These are phyloP conservation scores for Vanderwaltozyma yarrowii DNA, from an alignment of 805 yeast species.

Conservation along the genomic window DNA sequence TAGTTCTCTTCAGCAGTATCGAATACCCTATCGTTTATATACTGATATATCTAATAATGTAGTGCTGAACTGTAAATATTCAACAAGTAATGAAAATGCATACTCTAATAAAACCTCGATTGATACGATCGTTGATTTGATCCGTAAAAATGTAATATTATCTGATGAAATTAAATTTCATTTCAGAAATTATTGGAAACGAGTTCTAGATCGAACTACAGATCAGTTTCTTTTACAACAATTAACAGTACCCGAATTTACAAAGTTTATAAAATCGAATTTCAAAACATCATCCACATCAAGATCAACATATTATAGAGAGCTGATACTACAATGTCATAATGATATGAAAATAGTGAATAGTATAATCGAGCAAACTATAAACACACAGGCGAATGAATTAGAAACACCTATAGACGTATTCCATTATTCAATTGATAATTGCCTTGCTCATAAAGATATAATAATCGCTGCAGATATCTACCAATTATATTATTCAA, in stretches of 20 bases:
- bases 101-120: too few species aligned
- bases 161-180: neutral
- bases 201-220: too few species aligned
- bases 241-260: neutral
- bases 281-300: constrained; percentile 5
- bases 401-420: constrained; percentile 3
- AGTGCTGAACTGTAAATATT: too few species aligned
- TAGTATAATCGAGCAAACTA: neutral
- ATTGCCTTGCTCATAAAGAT: constrained; percentile 11
- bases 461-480: constrained; percentile 15
- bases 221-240: too few species aligned
- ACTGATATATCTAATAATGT: too few species aligned
- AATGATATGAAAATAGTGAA: constrained; percentile 1
- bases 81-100: too few species aligned
- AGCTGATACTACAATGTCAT: constrained; percentile 3
- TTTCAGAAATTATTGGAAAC: neutral
- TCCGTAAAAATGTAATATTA: neutral
- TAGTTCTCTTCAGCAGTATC: too few species aligned
- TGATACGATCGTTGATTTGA: too few species aligned
- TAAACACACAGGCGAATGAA: neutral
- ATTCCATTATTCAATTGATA: constrained; percentile 12
- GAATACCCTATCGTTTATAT: too few species aligned
- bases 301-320: constrained; percentile 9
- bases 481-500: constrained; percentile 11
- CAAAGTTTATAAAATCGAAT: constrained; percentile 2